Evolutionary conservation across 1,139 yeast species (phyloP), one percentile per base, ranked within the genome.

Genomic region (Suhomyces yuchorum): DNA sequence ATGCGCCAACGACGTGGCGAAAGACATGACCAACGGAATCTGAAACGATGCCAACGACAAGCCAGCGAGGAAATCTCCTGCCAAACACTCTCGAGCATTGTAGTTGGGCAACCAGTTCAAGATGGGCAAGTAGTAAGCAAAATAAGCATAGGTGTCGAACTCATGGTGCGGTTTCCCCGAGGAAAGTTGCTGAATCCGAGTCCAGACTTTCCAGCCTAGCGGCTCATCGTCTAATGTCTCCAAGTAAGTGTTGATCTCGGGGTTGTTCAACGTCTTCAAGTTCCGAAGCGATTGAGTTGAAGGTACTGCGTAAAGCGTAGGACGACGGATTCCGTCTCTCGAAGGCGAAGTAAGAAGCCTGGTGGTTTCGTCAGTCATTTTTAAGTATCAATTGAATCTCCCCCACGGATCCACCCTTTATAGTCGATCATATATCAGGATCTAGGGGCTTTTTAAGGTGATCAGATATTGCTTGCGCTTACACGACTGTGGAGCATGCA

Each of bases 1-100:
- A 44, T 64, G 68, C 7, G 71, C 73, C 48, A 69, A 59, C 1
- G 70, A 62, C 0, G 69, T 61, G 3, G 71, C 65, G 35, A 68
- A 57, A 2, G 73, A 68, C 72, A 69, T 67, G 39, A 67, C 73
- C 33, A 67, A 56, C 5, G 73, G 73, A 35, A 68, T 64, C 53
- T 68, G 73, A 54, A 69, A 68, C 24, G 66, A 61, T 3, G 73
- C 70, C 32, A 68, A 54, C 22, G 72, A 65, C 2, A 67, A 42
- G 0, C 73, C 73, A 2, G 73, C 73, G n/a, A 69, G 52, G 17
- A 61, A 44, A 49, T 69, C 73, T 2, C 73, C 73, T 8, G 62
- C 26, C 15, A 67, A 47, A 9, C 52, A 40, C 11, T 44, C 47
- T 11, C 40, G 17, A 24, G 44, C 44, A 11, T 56, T 42, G 43